Base-by-base conservation (phyloP, 108 stramenopile genomes). In the Cylindrotheca fusiformis region DNA sequence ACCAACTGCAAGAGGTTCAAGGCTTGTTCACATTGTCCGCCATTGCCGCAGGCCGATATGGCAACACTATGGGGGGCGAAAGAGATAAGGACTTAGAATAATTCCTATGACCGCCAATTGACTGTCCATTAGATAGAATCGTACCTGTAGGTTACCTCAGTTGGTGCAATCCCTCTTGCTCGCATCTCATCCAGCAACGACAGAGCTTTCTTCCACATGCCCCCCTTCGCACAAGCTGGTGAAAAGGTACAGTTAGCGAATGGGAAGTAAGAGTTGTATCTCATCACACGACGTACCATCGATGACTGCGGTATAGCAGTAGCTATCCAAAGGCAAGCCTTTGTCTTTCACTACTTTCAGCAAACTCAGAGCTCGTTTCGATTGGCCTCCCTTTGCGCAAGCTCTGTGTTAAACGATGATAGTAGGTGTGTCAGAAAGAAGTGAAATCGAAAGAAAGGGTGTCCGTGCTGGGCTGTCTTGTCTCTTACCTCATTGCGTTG, bases 271-370 rank as follows among this genome's bases (percentile, higher is more conserved):
- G 10, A 70, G 20, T 48, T 41, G 36, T 41, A 52, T 33, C 36
- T 6, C 36, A 14, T 10, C 6, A 41, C 20, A 29, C 20, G 36
- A 49, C 71, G 1, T 31, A 71, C 69, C 80, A 68, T 93, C 87
- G 47, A 93, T 93, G 3, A 79, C 85, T 6, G 87, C 86, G 2
- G 91, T 86, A 54, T 93, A 89, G 51, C 68, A 80, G 63, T 88
- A 85, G n/a, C 67, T 77, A 66, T 92, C 91, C 27, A 84, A 53
- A 14, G 71, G 65, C 1, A 85, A 53, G 5, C 71, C 75, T 67
- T 78, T 78, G 48, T 88, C 85, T 54, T 81, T 67, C 24, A 82
- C 75, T 6, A 74, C 80, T 29, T 85, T 63, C 24, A 85, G 67
- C 46, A 92, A 47, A 52, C 75, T 72, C 50, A 92, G 48, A 3